phyloP scores from a whole-genome alignment of 306 rosid genomes.

The Calophaca sinica region DNA sequence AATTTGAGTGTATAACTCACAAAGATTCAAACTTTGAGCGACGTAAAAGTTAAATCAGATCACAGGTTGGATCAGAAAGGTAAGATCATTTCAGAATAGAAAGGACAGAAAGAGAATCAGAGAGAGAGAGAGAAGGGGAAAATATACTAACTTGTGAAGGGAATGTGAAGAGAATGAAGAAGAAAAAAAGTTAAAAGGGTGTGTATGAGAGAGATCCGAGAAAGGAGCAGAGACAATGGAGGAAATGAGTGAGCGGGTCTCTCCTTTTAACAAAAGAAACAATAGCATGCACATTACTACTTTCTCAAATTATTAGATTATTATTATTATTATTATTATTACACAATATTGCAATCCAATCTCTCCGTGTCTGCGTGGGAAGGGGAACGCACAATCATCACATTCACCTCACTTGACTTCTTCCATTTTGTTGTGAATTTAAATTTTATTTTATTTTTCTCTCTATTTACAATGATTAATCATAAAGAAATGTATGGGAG shows the following conservation, averaged over 20 bases:
- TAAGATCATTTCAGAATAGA: background rate
- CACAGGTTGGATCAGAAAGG: conserved; percentile 4
- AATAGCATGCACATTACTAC: too few species aligned
- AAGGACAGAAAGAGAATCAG: background rate
- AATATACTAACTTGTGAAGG: conserved; percentile 31
- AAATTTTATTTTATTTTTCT: too few species aligned
- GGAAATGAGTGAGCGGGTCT: background rate
- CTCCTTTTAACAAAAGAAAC: conserved; percentile 4
- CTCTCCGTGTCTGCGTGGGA: background rate
- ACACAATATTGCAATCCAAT: background rate
- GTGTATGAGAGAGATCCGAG: conserved; percentile 45
- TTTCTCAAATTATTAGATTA: background rate
- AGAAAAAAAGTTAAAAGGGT: conserved; percentile 17
- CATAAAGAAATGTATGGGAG: too few species aligned
- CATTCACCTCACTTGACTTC: background rate
- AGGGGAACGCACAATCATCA: background rate
- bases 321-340: too few species aligned
- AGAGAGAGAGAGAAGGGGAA: conserved; percentile 13
- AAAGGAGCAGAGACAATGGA: conserved; percentile 42
- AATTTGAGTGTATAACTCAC: background rate
- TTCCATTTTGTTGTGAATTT: too few species aligned
- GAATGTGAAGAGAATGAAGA: conserved; percentile 35
- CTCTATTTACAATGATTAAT: too few species aligned
- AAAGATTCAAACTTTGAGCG: conserved; percentile 25
- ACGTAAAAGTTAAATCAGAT: conserved; percentile 49